Conservation (phyloP, 768 basidiomycete genomes). For the Rhizopogon vinicolor region DNA sequence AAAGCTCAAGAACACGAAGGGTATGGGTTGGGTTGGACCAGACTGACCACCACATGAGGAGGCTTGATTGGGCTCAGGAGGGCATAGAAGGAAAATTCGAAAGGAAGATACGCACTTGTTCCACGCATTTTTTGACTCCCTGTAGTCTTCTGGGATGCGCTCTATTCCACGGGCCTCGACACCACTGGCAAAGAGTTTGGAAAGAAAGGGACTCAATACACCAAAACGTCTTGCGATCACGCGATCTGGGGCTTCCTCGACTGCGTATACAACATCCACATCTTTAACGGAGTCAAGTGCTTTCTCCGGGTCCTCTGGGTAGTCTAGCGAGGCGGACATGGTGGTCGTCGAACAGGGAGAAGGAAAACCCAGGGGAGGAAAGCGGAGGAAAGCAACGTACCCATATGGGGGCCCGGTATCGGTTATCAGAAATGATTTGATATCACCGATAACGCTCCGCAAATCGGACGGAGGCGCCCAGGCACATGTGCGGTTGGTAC, state of each 20-base stretch:
- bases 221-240: slow-evolving; percentile 28
- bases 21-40: neutral
- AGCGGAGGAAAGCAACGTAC: no score
- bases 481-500: no score
- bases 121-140: slow-evolving; percentile 39
- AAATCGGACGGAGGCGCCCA: no score
- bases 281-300: neutral
- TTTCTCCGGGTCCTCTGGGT: slow-evolving; percentile 17
- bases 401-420: no score
- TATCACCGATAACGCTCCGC: no score
- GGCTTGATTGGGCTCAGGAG: slow-evolving; percentile 15
- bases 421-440: no score
- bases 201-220: slow-evolving; percentile 25
- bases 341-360: neutral
- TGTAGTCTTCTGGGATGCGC: slow-evolving; percentile 46
- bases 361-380: no score
- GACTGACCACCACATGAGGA: slow-evolving; percentile 42
- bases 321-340: neutral
- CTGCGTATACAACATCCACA: neutral
- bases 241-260: slow-evolving; percentile 23
- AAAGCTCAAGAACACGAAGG: neutral
- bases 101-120: slow-evolving; percentile 28
- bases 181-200: slow-evolving; percentile 40
- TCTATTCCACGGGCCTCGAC: slow-evolving; percentile 57
- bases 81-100: neutral